Evolutionary conservation across 768 basidiomycete species (phyloP).

Genomic region (Rhodosporidiobolus sp.): DNA sequence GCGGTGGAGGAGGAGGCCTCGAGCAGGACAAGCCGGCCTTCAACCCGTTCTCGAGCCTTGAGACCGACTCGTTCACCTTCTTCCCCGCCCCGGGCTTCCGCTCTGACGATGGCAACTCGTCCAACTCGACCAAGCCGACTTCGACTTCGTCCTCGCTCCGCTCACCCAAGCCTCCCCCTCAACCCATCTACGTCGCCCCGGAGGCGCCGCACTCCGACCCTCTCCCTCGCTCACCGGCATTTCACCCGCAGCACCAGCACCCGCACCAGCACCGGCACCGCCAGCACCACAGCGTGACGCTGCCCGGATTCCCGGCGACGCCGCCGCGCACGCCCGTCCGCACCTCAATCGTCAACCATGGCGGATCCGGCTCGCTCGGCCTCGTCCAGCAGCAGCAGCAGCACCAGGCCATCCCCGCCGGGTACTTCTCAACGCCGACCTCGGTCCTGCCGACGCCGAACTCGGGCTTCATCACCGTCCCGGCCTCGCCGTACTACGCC

Average conservation of each 20-base stretch:
- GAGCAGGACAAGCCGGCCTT: background rate
- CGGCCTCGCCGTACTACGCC: background rate
- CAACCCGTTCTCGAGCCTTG: slow-evolving; percentile 5
- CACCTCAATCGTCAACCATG: background rate
- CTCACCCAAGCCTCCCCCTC: slow-evolving; percentile 1
- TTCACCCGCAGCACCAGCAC: no score
- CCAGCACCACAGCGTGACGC: background rate
- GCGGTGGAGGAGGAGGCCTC: no score
- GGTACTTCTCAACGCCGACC: background rate
- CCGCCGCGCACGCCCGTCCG: slow-evolving; percentile 22
- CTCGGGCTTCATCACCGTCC: slow-evolving; percentile 2
- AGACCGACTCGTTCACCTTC: slow-evolving; percentile 33
- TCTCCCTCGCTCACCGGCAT: background rate
- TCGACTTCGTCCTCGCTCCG: slow-evolving; percentile 9
- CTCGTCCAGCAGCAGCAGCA: background rate
- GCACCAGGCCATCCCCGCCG: background rate
- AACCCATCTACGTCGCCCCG: background rate
- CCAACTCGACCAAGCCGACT: background rate
- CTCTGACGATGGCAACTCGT: background rate
- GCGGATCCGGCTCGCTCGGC: background rate
- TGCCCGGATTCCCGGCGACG: background rate
- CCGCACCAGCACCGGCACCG: background rate
- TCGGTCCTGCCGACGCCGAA: no score
- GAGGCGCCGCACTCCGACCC: background rate
- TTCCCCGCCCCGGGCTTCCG: slow-evolving; percentile 4